Evolutionary conservation across 768 basidiomycete genomes (phyloP).

Genomic region (Tulasnella sp.): DNA sequence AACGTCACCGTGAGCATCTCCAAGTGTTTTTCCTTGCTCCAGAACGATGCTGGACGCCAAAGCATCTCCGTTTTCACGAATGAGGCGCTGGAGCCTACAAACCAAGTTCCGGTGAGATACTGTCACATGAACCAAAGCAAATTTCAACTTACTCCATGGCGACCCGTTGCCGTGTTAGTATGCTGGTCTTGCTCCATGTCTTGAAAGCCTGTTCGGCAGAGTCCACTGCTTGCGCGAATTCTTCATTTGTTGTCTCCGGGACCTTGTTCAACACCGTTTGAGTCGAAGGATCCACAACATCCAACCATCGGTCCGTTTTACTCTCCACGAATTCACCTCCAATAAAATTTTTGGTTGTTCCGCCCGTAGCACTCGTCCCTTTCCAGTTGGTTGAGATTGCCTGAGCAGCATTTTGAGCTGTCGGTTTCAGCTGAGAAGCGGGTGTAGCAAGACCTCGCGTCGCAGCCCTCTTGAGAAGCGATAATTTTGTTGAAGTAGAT

Average conservation of each 20-base stretch:
- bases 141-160: conserved; percentile 61
- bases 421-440: conserved; percentile 11
- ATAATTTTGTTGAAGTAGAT: no score
- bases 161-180: conserved; percentile 77
- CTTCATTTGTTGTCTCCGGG: conserved; percentile 69
- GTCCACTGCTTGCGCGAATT: conserved; percentile 73
- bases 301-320: conserved; percentile 63
- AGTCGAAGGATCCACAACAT: conserved; percentile 86
- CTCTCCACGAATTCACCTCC: conserved; percentile 83
- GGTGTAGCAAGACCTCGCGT: background rate
- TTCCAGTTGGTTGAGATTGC: conserved; percentile 65
- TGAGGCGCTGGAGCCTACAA: conserved; percentile 66
- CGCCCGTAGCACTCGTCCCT: conserved; percentile 78
- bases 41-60: conserved; percentile 82
- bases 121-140: background rate
- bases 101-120: background rate
- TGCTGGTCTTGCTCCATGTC: conserved; percentile 74
- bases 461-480: background rate
- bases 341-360: conserved; percentile 82
- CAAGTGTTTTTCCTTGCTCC: conserved; percentile 90
- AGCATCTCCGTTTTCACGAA: conserved; percentile 74
- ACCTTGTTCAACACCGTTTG: conserved; percentile 82
- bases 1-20: conserved; percentile 91
- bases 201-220: conserved; percentile 78
- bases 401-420: conserved; percentile 49